Conservation (phyloP, 306 rosid species). For the Castanea mollissima region DNA sequence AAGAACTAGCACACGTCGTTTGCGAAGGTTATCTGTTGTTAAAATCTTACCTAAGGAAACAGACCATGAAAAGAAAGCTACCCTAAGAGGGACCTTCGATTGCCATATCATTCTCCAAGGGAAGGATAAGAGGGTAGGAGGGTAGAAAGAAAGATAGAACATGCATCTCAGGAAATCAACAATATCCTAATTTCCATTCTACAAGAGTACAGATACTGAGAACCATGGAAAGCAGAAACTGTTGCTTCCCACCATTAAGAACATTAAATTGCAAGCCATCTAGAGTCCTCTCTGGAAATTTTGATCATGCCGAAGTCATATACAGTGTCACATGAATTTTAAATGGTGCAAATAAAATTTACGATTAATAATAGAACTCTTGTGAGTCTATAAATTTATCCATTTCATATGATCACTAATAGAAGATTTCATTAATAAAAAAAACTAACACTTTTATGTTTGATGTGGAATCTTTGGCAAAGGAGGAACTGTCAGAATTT, state of each 20-base stretch:
- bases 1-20: too few relatives aligned
- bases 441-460: background rate
- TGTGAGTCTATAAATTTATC: background rate
- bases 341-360: background rate
- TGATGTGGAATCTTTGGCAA: background rate
- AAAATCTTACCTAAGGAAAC: too few relatives aligned
- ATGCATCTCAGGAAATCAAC: too few relatives aligned
- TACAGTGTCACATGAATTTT: background rate
- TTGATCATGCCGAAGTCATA: background rate
- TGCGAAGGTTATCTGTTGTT: too few relatives aligned
- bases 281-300: background rate
- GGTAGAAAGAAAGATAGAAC: too few relatives aligned
- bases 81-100: too few relatives aligned
- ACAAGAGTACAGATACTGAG: background rate
- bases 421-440: background rate
- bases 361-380: background rate
- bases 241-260: background rate
- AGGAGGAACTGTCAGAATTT: background rate
- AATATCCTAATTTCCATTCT: background rate
- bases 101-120: too few relatives aligned
- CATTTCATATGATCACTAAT: background rate
- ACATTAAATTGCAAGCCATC: background rate
- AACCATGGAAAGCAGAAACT: background rate
- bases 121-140: too few relatives aligned
- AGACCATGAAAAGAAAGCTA: too few relatives aligned